Evolutionary conservation across 805 yeast species (phyloP).

Genomic region (Starmera caribaea): DNA sequence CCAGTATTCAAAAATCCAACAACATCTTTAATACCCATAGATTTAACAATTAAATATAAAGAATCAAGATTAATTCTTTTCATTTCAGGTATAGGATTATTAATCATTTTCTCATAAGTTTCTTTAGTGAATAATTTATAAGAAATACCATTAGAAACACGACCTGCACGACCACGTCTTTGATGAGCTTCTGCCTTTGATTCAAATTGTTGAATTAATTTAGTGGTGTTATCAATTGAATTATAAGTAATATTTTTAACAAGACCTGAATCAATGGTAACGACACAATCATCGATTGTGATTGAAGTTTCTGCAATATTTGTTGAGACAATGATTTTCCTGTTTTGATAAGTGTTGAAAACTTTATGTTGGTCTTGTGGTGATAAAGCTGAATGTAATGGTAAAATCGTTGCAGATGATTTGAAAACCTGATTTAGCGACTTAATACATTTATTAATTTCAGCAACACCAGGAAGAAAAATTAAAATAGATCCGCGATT

Average conservation of each 20-base stretch:
- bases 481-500: conserved; percentile 69
- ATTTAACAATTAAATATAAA: conserved; percentile 70
- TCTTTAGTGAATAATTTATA: conserved; percentile 67
- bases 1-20: conserved; percentile 62
- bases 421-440: conserved; percentile 20
- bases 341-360: conserved; percentile 42
- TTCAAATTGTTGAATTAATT: conserved; percentile 73
- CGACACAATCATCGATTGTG: conserved; percentile 92
- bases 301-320: conserved; percentile 97
- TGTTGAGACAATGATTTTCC: conserved; percentile 84
- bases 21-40: conserved; percentile 79
- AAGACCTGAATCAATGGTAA: conserved; percentile 80
- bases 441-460: conserved; percentile 60
- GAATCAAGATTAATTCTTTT: conserved; percentile 77
- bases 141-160: conserved; percentile 77
- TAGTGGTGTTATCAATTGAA: conserved; percentile 54
- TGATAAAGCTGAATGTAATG: conserved; percentile 81
- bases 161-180: conserved; percentile 97
- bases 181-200: conserved; percentile 86
- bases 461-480: conserved; percentile 87
- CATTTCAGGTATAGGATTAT: conserved; percentile 83
- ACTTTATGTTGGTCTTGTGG: conserved; percentile 78
- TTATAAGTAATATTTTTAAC: conserved; percentile 74
- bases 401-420: conserved; percentile 37
- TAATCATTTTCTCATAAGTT: conserved; percentile 50